These are phyloP conservation scores for Favolaschia claudopus DNA, from an alignment of 768 basidiomycete genomes.

Conservation along the genomic window DNA sequence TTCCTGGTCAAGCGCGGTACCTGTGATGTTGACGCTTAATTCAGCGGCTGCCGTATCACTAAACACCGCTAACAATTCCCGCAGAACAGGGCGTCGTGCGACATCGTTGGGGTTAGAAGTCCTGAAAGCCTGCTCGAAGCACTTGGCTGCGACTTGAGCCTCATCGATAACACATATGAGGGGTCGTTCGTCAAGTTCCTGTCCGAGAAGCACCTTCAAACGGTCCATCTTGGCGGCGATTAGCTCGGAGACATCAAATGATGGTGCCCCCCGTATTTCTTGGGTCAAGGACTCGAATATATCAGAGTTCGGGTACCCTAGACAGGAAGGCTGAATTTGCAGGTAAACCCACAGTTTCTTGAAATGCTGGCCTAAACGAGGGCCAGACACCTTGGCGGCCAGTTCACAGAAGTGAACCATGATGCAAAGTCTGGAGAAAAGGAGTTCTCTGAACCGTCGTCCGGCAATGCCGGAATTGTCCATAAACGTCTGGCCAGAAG, in stretches of 20 bases:
- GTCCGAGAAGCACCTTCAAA: too few species aligned
- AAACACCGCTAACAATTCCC: constrained; percentile 51
- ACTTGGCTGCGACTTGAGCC: constrained; percentile 52
- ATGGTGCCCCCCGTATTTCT: constrained; percentile 22
- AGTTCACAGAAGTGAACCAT: constrained; percentile 46
- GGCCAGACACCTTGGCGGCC: constrained; percentile 32
- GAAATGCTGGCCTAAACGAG: constrained; percentile 25
- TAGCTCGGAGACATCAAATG: background rate
- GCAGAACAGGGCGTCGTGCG: constrained; percentile 46
- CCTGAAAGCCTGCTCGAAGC: constrained; percentile 43
- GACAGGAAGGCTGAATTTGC: constrained; percentile 48
- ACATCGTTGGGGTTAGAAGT: constrained; percentile 43
- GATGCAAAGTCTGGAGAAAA: background rate
- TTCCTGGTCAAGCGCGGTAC: constrained; percentile 54
- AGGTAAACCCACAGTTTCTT: constrained; percentile 50
- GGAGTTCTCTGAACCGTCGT: background rate
- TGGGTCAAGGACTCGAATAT: constrained; percentile 48
- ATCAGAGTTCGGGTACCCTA: constrained; percentile 41
- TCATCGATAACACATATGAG: constrained; percentile 56
- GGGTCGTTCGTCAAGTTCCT: too few species aligned
- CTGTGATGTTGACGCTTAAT: constrained; percentile 54
- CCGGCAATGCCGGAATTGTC: background rate
- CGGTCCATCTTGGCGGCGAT: too few species aligned
- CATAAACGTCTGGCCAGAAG: background rate
- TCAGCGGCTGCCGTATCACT: constrained; percentile 45